Evolutionary conservation across 441 rosid species (phyloP).

Genomic region (Arabidopsis lyrata): DNA sequence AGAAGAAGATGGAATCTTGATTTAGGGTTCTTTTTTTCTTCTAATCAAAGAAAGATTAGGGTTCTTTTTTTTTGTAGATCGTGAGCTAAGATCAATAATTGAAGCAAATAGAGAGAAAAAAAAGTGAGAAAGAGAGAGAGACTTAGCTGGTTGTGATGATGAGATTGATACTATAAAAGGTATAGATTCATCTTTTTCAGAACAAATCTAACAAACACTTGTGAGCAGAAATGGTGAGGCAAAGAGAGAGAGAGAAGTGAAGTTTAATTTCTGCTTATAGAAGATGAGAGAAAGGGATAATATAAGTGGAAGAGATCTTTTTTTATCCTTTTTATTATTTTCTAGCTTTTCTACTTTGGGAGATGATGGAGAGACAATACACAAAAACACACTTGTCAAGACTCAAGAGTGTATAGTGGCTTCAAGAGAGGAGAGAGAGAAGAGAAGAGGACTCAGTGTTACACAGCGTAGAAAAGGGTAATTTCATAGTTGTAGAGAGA

Average conservation of each 20-base stretch:
- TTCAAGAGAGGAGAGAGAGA: slow-evolving; percentile 38
- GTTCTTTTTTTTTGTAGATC: slow-evolving; percentile 27
- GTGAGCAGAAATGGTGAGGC: slow-evolving; percentile 39
- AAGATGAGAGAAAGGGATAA: slow-evolving; percentile 31
- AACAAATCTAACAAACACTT: slow-evolving; percentile 33
- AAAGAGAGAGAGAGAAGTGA: slow-evolving; percentile 36
- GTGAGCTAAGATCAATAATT: slow-evolving; percentile 3
- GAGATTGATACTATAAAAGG: slow-evolving; percentile 36
- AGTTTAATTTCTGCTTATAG: slow-evolving; percentile 19
- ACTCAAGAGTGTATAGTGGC: slow-evolving; percentile 22
- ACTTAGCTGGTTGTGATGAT: slow-evolving; percentile 32
- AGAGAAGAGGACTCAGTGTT: slow-evolving; percentile 57
- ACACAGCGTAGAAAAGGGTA: slow-evolving; percentile 48
- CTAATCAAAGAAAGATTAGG: slow-evolving; percentile 26
- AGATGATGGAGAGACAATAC: slow-evolving; percentile 36
- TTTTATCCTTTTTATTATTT: slow-evolving; percentile 7
- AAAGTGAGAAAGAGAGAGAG: slow-evolving; percentile 17
- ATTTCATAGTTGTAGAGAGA: slow-evolving; percentile 50
- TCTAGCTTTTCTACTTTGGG: slow-evolving; percentile 40
- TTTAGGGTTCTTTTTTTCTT: slow-evolving; percentile 31
- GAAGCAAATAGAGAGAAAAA: slow-evolving; percentile 19
- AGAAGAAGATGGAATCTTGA: slow-evolving; percentile 24
- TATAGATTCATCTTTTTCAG: slow-evolving; percentile 29
- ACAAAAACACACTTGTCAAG: slow-evolving; percentile 36
- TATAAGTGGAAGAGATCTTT: slow-evolving; percentile 42